Conservation (phyloP, 352 stramenopile genomes). For the Phytophthora cajani region DNA sequence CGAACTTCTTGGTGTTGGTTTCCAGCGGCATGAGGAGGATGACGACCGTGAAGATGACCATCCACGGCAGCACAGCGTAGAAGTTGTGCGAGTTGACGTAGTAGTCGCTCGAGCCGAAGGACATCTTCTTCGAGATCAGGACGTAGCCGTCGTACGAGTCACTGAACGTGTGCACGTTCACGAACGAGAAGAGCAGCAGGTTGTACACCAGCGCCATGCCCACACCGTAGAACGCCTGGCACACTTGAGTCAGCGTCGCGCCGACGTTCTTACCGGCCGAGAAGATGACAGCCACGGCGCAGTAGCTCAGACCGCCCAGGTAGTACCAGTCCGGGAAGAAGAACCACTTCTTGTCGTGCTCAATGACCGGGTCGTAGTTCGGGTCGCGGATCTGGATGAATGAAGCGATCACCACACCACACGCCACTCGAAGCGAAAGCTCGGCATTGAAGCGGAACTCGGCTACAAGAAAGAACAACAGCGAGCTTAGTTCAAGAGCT, state of each 20-base stretch:
- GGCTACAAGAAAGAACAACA: constrained; percentile 39
- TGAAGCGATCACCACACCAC: constrained; percentile 72
- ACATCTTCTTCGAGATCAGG: constrained; percentile 58
- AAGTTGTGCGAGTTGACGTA: constrained; percentile 82
- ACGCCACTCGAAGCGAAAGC: constrained; percentile 71
- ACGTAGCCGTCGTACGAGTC: constrained; percentile 57
- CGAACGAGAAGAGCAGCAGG: constrained; percentile 64
- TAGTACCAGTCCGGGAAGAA: constrained; percentile 76
- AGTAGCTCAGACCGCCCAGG: constrained; percentile 68
- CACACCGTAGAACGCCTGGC: constrained; percentile 79
- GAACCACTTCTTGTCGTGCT: constrained; percentile 71
- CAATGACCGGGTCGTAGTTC: constrained; percentile 46
- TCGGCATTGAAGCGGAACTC: constrained; percentile 76
- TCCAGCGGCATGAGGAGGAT: constrained; percentile 72
- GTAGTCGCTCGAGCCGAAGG: constrained; percentile 68
- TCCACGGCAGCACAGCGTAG: constrained; percentile 71
- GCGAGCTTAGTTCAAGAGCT: background rate
- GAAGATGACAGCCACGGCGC: constrained; percentile 79
- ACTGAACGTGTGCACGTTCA: constrained; percentile 54
- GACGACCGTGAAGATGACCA: constrained; percentile 75
- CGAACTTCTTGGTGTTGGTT: constrained; percentile 89
- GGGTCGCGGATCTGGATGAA: constrained; percentile 68
- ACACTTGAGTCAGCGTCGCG: constrained; percentile 70
- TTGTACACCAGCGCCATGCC: constrained; percentile 84
- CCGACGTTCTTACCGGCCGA: constrained; percentile 77